phyloP scores from a whole-genome alignment of 176 grass and related monocot species.

The Pharus latifolius region DNA sequence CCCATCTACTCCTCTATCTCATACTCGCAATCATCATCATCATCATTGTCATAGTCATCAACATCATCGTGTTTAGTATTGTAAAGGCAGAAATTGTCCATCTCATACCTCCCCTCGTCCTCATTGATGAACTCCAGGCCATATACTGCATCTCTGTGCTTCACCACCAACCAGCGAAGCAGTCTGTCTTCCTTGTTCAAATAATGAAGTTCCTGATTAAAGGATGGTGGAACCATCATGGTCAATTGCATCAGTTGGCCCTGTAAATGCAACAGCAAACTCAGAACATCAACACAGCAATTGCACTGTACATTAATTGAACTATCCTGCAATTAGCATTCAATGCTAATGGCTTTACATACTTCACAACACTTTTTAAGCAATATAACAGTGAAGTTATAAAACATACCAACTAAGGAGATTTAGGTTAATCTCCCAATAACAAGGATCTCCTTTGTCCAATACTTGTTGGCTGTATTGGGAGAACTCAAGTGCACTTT shows the following conservation, averaged over 20 bases:
- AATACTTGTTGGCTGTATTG: too few relatives aligned
- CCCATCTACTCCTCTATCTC: constrained; percentile 23
- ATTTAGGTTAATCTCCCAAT: not conserved
- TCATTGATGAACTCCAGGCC: constrained; percentile 78
- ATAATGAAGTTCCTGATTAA: constrained; percentile 77
- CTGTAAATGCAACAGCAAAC: constrained; percentile 27
- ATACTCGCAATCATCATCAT: constrained; percentile 2
- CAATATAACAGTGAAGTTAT: not conserved
- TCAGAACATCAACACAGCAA: not conserved
- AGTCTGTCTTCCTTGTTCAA: constrained; percentile 91
- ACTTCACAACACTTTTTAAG: not conserved
- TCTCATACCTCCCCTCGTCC: constrained; percentile 35
- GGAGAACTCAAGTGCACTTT: too few relatives aligned
- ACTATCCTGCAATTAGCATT: not conserved
- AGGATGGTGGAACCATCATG: constrained; percentile 80
- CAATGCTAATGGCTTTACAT: not conserved
- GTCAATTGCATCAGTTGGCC: constrained; percentile 94
- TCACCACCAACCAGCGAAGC: constrained; percentile 81
- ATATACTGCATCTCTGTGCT: constrained; percentile 69
- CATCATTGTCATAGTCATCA: not conserved
- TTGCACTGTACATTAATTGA: not conserved
- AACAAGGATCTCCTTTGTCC: too few relatives aligned
- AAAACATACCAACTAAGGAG: not conserved
- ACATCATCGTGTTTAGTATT: not conserved
- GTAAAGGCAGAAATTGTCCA: constrained; percentile 8